Percentiles rank a stretch among this genome's conserved stretches.
phyloP scores from a whole-genome alignment of 2,329 filamentous ascomycete species.

The Sarocladiaceae sp. region DNA sequence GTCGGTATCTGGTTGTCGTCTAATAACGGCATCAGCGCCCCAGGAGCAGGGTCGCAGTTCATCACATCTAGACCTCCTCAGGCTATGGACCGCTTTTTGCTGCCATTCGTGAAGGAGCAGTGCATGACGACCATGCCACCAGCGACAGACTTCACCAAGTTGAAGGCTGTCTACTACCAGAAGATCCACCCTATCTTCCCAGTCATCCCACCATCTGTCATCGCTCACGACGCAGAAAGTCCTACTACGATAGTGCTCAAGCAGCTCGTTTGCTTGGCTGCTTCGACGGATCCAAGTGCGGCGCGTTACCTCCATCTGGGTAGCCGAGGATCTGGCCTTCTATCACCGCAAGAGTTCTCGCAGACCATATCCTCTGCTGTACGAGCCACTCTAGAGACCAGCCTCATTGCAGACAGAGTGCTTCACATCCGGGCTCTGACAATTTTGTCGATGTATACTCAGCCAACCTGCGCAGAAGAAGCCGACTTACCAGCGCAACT shows the following conservation, averaged over 20 bases:
- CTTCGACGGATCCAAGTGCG: constrained; percentile 42
- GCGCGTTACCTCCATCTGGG: constrained; percentile 37
- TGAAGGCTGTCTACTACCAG: constrained; percentile 41
- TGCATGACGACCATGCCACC: constrained; percentile 44
- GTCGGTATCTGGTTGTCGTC: constrained; percentile 50
- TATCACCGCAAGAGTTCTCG: constrained; percentile 42
- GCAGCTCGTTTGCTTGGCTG: constrained; percentile 50
- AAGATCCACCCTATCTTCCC: constrained; percentile 51
- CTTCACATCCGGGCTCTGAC: constrained; percentile 47
- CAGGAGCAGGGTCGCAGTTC: constrained; percentile 25
- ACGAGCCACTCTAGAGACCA: constrained; percentile 44
- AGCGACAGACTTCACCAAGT: constrained; percentile 34
- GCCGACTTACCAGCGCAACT: constrained; percentile 48
- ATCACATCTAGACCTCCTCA: constrained; percentile 30
- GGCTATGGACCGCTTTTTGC: constrained; percentile 32
- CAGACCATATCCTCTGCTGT: constrained; percentile 41
- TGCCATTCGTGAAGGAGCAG: constrained; percentile 37
- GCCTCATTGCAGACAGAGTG: constrained; percentile 47
- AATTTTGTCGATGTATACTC: constrained; percentile 53
- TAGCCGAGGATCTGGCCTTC: constrained; percentile 28
- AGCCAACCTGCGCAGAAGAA: constrained; percentile 46
- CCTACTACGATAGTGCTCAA: constrained; percentile 38
- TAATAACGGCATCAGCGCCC: constrained; percentile 15
- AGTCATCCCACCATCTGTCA: constrained; percentile 34
- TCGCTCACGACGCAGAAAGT: constrained; percentile 23